phyloP scores from a whole-genome alignment of 2,329 filamentous ascomycete genomes.

The Colletotrichum navitas region DNA sequence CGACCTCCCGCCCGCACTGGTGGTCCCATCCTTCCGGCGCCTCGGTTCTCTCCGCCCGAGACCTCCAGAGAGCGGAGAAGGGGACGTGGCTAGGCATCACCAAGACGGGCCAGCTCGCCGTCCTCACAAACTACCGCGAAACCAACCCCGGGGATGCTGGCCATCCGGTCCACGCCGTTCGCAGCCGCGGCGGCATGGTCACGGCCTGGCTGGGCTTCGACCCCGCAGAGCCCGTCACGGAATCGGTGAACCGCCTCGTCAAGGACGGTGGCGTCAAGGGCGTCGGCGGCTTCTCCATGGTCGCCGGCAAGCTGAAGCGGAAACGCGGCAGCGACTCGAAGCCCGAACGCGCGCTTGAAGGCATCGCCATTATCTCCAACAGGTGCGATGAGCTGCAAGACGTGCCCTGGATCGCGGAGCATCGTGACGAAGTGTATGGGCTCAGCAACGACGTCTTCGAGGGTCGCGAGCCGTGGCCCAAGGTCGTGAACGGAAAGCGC shows the following conservation, averaged over 20 bases:
- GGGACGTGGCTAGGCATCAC: constrained; percentile 77
- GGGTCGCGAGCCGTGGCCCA: constrained; percentile 69
- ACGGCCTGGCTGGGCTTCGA: constrained; percentile 70
- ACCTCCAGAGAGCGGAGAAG: constrained; percentile 71
- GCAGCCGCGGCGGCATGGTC: constrained; percentile 73
- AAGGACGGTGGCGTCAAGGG: constrained; percentile 67
- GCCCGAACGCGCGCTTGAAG: constrained; percentile 52
- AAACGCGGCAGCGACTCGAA: constrained; percentile 35
- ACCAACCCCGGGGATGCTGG: constrained; percentile 60
- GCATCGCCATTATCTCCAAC: constrained; percentile 73
- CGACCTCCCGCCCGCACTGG: constrained; percentile 74
- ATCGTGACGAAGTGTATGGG: constrained; percentile 66
- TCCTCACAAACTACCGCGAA: constrained; percentile 77
- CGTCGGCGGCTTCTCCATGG: constrained; percentile 75
- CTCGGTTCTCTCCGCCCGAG: constrained; percentile 69
- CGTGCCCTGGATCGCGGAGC: constrained; percentile 69
- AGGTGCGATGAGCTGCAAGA: constrained; percentile 64
- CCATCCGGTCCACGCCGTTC: constrained; percentile 66
- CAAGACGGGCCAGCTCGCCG: constrained; percentile 69
- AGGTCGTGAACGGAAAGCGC: constrained; percentile 66
- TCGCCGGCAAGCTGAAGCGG: constrained; percentile 71
- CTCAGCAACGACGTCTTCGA: constrained; percentile 73
- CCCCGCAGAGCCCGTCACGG: constrained; percentile 59
- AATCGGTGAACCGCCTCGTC: constrained; percentile 67
- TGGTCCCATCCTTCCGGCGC: constrained; percentile 64